A percentile compares a stretch with the other conserved stretches of the same genome.
Conservation (phyloP, 257 asterid genomes). For the Jaltomata sinuosa region DNA sequence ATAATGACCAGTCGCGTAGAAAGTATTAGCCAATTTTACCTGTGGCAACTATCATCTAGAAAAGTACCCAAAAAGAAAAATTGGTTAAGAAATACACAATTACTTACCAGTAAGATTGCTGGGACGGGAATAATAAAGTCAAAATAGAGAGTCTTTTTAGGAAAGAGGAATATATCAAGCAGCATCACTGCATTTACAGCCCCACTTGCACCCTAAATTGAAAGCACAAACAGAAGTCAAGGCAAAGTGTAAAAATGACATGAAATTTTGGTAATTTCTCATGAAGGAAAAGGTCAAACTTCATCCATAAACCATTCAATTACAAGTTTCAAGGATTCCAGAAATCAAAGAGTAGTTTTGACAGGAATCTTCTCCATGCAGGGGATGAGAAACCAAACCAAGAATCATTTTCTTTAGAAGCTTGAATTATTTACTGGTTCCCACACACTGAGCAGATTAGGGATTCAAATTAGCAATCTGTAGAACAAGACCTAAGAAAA, state of each 20-base stretch:
- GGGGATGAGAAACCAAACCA: background rate
- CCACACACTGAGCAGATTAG: background rate
- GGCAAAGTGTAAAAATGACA: background rate
- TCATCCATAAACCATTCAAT: background rate
- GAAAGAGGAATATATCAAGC: constrained; percentile 77
- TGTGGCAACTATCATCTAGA: background rate
- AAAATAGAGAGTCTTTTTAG: constrained; percentile 44
- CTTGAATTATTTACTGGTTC: background rate
- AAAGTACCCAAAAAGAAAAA: background rate
- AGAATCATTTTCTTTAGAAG: background rate
- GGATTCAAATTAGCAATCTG: background rate
- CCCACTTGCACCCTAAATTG: constrained; percentile 89
- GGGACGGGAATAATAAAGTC: constrained; percentile 74
- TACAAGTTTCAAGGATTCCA: background rate
- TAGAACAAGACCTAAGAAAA: background rate
- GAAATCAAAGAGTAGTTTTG: background rate
- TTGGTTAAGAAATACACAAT: background rate
- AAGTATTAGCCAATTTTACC: background rate
- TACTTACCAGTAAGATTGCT: constrained; percentile 58
- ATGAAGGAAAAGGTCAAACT: background rate
- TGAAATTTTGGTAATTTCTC: background rate
- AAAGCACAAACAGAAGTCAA: background rate
- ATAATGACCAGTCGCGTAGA: background rate
- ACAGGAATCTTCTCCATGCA: background rate
- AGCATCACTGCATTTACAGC: constrained; percentile 92